phyloP scores from a whole-genome alignment of 1,284 basidiomycete species.

The Malassezia yamatoensis region DNA sequence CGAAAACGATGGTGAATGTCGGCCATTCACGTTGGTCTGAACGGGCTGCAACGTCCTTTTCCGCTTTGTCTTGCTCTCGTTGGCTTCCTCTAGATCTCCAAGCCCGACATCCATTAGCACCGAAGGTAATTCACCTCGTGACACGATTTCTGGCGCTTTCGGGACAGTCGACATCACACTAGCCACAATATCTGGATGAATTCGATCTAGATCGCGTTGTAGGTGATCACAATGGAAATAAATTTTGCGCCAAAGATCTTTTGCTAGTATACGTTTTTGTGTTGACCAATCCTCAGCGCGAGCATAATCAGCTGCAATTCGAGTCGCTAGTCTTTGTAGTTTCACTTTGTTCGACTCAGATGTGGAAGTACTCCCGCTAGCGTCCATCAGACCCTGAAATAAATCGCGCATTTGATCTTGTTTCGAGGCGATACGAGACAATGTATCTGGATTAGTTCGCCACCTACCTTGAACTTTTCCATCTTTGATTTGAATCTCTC shows the following conservation, averaged over 20 bases:
- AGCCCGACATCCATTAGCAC: constrained; percentile 25
- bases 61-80: neutral
- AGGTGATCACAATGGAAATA: constrained; percentile 30
- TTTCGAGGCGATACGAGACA: constrained; percentile 35
- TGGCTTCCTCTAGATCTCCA: constrained; percentile 21
- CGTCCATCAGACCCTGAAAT: constrained; percentile 18
- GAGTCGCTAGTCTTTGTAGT: constrained; percentile 35
- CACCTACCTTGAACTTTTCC: constrained; percentile 34
- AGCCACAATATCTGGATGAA: constrained; percentile 33
- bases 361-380: constrained; percentile 17
- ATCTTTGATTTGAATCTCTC: constrained; percentile 46
- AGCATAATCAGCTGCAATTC: constrained; percentile 33
- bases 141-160: constrained; percentile 16
- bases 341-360: constrained; percentile 27
- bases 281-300: constrained; percentile 37
- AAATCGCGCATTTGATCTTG: constrained; percentile 33
- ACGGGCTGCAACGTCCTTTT: neutral
- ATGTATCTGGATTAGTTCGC: constrained; percentile 16
- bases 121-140: constrained; percentile 20
- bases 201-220: constrained; percentile 28
- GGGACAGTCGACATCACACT: constrained; percentile 24
- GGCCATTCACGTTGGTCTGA: neutral
- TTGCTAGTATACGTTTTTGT: constrained; percentile 32
- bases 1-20: neutral
- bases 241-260: constrained; percentile 30